Evolutionary conservation across 106 monocot genomes (phyloP), one percentile per base, ranked within the genome.

Genomic region (Dioscorea zingiberensis): DNA sequence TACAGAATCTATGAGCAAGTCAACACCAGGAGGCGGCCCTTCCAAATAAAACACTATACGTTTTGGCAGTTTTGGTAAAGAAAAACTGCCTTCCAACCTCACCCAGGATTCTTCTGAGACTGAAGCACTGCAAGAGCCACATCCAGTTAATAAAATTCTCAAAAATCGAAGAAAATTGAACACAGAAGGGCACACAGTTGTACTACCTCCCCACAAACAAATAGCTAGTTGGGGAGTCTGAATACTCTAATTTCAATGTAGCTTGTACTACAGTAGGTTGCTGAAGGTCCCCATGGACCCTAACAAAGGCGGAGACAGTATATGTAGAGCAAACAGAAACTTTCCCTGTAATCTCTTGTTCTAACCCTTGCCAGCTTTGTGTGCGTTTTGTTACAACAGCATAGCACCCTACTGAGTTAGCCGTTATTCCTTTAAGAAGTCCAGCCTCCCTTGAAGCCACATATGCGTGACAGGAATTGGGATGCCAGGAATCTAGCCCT

Each of bases 331-430:
- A 74, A 53, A 59, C 27, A 67, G 59, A 63, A 76, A 85, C 51
- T 67, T 73, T 83, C 58, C 62, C 71, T 7, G 90, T 91, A 38
- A 94, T 80, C 26, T 90, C 85, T 54, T 94, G 94, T 63, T 94
- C 94, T 68, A 94, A 61, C 44, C 90, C 94, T 74, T 94, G 90
- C 94, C 87, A 90, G 56, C 45, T 67, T 32, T 80, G 70, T 11
- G 81, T 94, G 14, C 94, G 77, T n/a, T 76, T 38, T 21, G 90
- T 94, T 47, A 94, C 77, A 28, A 94, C 83, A 48, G 76, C 76
- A 69, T 94, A 87, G 28, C 28, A 68, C 21, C 27, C 32, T 30
- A 77, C 78, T 25, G 73, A 69, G 54, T 71, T 54, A 25, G 83
- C 70, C 16, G 69, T 77, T 68, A 76, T 45, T 69, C 76, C 81